Conservation (phyloP, 495 filamentous ascomycete species). For the Podospora pseudocomata region DNA sequence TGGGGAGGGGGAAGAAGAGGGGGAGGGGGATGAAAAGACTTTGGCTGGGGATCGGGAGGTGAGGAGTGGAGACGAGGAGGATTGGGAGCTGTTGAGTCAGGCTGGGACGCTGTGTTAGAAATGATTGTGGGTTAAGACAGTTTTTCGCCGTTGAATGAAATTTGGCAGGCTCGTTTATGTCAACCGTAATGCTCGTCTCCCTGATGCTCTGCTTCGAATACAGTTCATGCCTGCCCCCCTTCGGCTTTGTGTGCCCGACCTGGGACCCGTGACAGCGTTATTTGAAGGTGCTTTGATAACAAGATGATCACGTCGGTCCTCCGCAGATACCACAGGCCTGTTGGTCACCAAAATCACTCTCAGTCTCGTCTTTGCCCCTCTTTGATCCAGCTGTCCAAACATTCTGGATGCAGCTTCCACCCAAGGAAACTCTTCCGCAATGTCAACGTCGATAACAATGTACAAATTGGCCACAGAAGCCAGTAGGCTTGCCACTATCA, state of each 20-base stretch:
- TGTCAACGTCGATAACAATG: too few relatives aligned
- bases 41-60: neutral
- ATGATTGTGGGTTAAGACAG: neutral
- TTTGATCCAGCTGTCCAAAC: too few relatives aligned
- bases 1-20: neutral
- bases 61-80: neutral
- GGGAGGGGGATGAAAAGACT: conserved; percentile 7
- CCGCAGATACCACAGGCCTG: too few relatives aligned
- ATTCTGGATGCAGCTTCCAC: too few relatives aligned
- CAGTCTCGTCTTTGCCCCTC: too few relatives aligned
- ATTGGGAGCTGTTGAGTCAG: conserved; percentile 11
- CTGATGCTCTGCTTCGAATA: neutral
- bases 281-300: too few relatives aligned
- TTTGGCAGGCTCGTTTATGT: neutral
- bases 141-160: neutral
- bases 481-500: too few relatives aligned
- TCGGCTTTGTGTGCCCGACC: neutral
- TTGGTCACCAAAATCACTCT: too few relatives aligned
- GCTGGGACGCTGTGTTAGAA: conserved; percentile 3
- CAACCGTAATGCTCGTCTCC: neutral
- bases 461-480: too few relatives aligned
- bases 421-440: too few relatives aligned
- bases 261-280: too few relatives aligned
- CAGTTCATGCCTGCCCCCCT: neutral
- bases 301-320: too few relatives aligned